A percentile compares a stretch with the other conserved stretches of the same genome.
phyloP scores from a whole-genome alignment of 2,329 filamentous ascomycete species.

The Botryotinia calthae region DNA sequence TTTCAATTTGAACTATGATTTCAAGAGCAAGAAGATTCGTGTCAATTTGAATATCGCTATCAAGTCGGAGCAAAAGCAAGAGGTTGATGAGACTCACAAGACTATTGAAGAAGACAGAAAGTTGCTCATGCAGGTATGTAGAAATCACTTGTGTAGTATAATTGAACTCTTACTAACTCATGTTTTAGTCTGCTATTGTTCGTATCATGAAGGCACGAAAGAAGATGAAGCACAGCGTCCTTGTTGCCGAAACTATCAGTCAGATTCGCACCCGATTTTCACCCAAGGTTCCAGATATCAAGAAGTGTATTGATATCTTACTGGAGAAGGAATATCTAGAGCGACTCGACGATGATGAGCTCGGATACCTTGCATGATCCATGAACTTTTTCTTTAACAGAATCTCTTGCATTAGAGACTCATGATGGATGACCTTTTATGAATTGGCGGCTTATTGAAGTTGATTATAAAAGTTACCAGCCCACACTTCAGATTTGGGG shows the following conservation, averaged over 20 bases:
- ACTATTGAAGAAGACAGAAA: constrained; percentile 98
- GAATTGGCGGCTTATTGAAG: constrained; percentile 15
- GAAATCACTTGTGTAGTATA: not conserved
- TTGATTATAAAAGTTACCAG: constrained; percentile 16
- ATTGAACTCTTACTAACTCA: constrained; percentile 35
- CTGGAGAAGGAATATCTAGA: constrained; percentile 99
- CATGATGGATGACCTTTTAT: constrained; percentile 16
- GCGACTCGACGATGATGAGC: constrained; percentile 87
- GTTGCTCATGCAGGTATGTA: constrained; percentile 86
- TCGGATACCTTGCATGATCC: constrained; percentile 84
- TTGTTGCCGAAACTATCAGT: constrained; percentile 92
- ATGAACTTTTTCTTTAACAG: not conserved
- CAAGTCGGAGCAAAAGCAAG: constrained; percentile 93
- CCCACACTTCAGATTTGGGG: not conserved
- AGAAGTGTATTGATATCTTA: constrained; percentile 98
- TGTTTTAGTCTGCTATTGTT: constrained; percentile 83
- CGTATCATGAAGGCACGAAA: constrained; percentile 99
- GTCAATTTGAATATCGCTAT: constrained; percentile 94
- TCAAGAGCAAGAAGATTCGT: constrained; percentile 98
- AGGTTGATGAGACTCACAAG: constrained; percentile 97
- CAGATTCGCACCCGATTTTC: constrained; percentile 93
- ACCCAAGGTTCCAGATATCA: constrained; percentile 92
- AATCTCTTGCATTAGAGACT: constrained; percentile 11
- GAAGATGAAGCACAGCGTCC: constrained; percentile 94
- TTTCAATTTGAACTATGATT: constrained; percentile 86